These are phyloP conservation scores for Peronosclerospora sorghi DNA, from an alignment of 352 stramenopile species.

Conservation along the genomic window DNA sequence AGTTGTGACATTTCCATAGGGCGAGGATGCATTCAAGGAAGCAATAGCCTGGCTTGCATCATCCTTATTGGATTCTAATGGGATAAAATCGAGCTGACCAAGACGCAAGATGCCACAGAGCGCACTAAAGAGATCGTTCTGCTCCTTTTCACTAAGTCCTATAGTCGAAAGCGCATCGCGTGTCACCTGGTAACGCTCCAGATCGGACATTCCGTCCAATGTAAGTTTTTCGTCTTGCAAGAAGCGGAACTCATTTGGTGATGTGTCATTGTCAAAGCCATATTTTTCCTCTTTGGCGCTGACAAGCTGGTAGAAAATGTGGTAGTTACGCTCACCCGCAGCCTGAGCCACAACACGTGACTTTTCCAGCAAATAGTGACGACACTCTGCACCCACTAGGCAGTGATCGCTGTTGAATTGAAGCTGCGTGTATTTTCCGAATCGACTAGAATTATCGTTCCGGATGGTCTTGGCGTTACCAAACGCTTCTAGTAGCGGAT, in stretches of 20 bases:
- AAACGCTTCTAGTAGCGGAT: conserved; percentile 85
- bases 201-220: conserved; percentile 56
- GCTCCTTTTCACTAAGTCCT: conserved; percentile 51
- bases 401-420: conserved; percentile 84
- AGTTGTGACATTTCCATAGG: conserved; percentile 8
- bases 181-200: conserved; percentile 74
- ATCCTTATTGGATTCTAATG: conserved; percentile 62
- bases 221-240: conserved; percentile 60
- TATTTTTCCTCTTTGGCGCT: conserved; percentile 51
- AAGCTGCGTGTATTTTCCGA: conserved; percentile 92
- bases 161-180: conserved; percentile 70
- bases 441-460: conserved; percentile 93
- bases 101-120: conserved; percentile 69
- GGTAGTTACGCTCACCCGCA: conserved; percentile 93
- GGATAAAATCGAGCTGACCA: conserved; percentile 75
- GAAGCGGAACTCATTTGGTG: conserved; percentile 53
- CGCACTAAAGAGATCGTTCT: conserved; percentile 61
- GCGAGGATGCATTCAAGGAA: conserved; percentile 20
- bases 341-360: conserved; percentile 88
- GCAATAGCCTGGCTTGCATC: conserved; percentile 61
- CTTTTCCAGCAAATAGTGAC: conserved; percentile 96
- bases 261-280: conserved; percentile 34
- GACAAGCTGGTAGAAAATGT: conserved; percentile 96
- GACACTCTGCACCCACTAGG: conserved; percentile 82
- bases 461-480: conserved; percentile 88